Percentiles rank a stretch among this genome's conserved stretches.
phyloP scores from a whole-genome alignment of 768 basidiomycete species.

The Neoboletus brunneissimus region DNA sequence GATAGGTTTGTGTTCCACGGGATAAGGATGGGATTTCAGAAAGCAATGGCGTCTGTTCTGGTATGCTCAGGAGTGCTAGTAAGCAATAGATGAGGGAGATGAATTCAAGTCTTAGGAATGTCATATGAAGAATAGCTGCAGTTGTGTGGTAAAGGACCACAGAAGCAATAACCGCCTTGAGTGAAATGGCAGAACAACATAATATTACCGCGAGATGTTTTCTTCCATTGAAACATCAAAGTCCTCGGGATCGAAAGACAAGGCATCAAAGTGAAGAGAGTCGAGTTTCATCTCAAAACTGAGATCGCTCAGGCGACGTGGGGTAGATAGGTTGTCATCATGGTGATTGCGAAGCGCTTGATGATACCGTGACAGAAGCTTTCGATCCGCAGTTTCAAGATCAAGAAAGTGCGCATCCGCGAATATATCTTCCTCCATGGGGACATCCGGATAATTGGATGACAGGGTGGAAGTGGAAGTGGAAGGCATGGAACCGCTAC shows the following conservation, averaged over 20 bases:
- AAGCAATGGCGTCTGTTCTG: background rate
- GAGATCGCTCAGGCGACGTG: conserved; percentile 34
- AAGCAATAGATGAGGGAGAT: background rate
- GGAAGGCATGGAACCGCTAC: conserved; percentile 1
- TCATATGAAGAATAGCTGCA: background rate
- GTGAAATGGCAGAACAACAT: background rate
- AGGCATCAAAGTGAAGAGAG: conserved; percentile 68
- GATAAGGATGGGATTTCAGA: background rate
- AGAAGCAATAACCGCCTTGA: background rate
- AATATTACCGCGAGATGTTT: conserved; percentile 12
- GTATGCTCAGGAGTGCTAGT: background rate
- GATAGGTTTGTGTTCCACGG: conserved; percentile 2
- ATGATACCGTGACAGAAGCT: conserved; percentile 2
- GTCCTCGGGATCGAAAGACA: conserved; percentile 64
- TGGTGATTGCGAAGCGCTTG: background rate
- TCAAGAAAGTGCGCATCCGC: conserved; percentile 18
- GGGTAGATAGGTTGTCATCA: background rate
- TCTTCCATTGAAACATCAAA: conserved; percentile 37
- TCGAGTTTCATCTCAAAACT: conserved; percentile 67
- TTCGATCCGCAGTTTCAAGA: conserved; percentile 20
- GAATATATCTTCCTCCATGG: conserved; percentile 17
- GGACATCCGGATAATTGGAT: conserved; percentile 16
- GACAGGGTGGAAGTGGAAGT: conserved; percentile 13
- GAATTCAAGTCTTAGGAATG: conserved; percentile 10
- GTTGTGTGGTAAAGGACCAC: background rate